Conservation (phyloP, 768 basidiomycete genomes). For the Amanita pseudoporphyria region DNA sequence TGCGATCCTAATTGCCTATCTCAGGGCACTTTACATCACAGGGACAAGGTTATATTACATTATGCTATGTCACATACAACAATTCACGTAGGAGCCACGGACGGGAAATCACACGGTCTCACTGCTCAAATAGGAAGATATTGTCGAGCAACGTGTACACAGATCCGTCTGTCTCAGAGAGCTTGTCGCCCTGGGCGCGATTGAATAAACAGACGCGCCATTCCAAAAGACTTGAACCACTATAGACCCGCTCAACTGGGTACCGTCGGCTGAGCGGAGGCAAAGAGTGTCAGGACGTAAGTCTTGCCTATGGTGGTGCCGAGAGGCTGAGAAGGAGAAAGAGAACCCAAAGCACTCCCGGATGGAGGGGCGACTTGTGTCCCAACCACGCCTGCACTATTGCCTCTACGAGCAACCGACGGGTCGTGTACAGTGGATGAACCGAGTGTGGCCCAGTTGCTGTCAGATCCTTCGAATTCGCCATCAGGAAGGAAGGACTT, state of each 20-base stretch:
- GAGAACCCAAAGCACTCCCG: too few relatives aligned
- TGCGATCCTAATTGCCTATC: slow-evolving; percentile 10
- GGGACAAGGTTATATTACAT: neutral
- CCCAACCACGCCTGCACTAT: slow-evolving; percentile 30
- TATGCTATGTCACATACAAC: neutral
- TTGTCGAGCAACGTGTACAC: neutral
- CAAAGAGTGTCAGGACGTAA: too few relatives aligned
- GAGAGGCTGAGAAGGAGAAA: too few relatives aligned
- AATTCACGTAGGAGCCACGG: neutral
- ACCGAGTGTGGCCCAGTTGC: slow-evolving; percentile 25
- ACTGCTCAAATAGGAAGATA: neutral
- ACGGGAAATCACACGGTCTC: neutral
- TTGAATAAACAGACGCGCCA: neutral
- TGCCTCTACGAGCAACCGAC: slow-evolving; percentile 29
- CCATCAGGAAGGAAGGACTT: slow-evolving; percentile 28
- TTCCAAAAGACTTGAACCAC: slow-evolving; percentile 3
- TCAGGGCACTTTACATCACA: too few relatives aligned
- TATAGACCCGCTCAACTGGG: slow-evolving; percentile 23
- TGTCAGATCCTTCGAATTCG: slow-evolving; percentile 31
- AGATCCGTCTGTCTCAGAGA: neutral
- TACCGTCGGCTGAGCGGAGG: slow-evolving; percentile 12
- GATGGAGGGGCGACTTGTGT: slow-evolving; percentile 27
- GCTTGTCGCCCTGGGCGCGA: neutral
- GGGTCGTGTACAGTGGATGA: slow-evolving; percentile 34
- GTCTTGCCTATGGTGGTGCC: too few relatives aligned